phyloP scores from a whole-genome alignment of 192 early-diverging fungal genomes.

The Linnemannia zychae region DNA sequence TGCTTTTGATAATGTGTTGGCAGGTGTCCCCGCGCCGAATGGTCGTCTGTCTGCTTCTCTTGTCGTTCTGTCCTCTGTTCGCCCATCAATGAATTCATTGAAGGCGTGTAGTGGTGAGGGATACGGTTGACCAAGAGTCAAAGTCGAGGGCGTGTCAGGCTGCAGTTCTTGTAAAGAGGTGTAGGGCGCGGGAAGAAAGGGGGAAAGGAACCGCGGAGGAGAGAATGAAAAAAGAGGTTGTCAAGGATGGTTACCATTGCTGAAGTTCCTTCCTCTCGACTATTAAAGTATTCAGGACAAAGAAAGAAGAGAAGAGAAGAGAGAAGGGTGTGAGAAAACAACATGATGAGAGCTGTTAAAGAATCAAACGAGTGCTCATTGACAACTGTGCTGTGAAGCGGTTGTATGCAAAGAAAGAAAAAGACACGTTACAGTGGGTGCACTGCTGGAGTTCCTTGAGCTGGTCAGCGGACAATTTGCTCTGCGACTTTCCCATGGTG shows the following conservation, averaged over 20 bases:
- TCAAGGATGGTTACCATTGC: slow-evolving; percentile 76
- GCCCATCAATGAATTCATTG: too few species aligned
- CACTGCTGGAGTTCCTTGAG: slow-evolving; percentile 81
- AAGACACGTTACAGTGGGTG: slow-evolving; percentile 79
- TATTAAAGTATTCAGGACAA: slow-evolving; percentile 13
- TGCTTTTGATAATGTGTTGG: too few species aligned
- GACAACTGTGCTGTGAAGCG: neutral
- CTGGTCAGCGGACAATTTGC: slow-evolving; percentile 83
- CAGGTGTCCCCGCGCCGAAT: too few species aligned
- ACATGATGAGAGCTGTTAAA: neutral
- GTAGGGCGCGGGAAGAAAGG: neutral
- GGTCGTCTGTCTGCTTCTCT: too few species aligned
- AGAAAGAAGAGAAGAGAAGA: slow-evolving; percentile 10
- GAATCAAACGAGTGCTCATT: neutral
- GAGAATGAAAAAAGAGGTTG: neutral
- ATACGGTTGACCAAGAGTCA: too few species aligned
- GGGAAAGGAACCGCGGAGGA: neutral
- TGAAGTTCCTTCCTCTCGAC: slow-evolving; percentile 94
- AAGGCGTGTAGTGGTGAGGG: too few species aligned
- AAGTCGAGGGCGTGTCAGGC: too few species aligned
- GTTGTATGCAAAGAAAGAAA: neutral
- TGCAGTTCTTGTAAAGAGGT: too few species aligned
- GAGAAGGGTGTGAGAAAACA: neutral
- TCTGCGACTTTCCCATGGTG: slow-evolving; percentile 86
- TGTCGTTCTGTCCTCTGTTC: too few species aligned